Conservation (phyloP, 164 flowering plant genomes). For the Euptelea pleiosperma region DNA sequence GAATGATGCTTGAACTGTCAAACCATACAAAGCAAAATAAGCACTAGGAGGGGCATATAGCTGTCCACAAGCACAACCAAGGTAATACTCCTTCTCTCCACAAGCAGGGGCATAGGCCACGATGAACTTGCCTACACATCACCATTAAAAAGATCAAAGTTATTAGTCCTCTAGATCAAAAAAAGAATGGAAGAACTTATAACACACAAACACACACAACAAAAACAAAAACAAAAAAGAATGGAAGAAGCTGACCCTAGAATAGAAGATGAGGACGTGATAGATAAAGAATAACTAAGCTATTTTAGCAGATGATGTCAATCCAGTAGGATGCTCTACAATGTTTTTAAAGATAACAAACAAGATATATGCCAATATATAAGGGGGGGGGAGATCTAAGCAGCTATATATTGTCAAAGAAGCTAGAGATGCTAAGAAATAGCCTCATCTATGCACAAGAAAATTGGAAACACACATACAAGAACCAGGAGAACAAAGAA, state of each 20-base stretch:
- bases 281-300: no score
- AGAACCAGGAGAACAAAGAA: neutral
- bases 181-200: neutral
- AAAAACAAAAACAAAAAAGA: neutral
- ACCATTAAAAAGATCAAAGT: slow-evolving; percentile 1
- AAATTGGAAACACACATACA: no score
- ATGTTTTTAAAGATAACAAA: no score
- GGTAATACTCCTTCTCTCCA: slow-evolving; percentile 87
- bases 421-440: no score
- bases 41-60: slow-evolving; percentile 93
- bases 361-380: no score
- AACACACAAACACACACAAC: no score
- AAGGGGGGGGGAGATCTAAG: no score
- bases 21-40: slow-evolving; percentile 75
- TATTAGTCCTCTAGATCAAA: neutral
- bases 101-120: slow-evolving; percentile 65
- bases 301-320: no score
- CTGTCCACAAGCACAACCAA: slow-evolving; percentile 87
- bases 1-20: slow-evolving; percentile 81
- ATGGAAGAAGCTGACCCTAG: neutral
- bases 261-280: no score
- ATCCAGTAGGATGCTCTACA: no score
- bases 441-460: no score
- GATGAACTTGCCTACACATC: slow-evolving; percentile 67
- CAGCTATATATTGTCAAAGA: no score